phyloP scores from a whole-genome alignment of 306 rosid genomes.

The Prunus dulcis region DNA sequence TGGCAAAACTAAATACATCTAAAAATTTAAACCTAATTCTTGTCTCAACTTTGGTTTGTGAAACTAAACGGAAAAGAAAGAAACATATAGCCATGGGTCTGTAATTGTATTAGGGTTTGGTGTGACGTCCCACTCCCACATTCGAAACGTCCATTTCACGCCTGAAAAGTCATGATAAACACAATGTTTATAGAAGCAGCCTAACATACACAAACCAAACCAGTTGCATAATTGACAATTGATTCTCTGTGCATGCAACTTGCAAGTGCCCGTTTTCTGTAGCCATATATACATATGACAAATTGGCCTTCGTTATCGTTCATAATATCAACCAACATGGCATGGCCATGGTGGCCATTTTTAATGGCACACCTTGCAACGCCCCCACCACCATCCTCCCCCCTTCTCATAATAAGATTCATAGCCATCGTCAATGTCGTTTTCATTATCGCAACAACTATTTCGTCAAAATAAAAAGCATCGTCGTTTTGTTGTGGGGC shows the following conservation, averaged over 20 bases:
- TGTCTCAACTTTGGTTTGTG: not conserved
- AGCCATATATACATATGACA: constrained; percentile 19
- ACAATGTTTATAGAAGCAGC: not conserved
- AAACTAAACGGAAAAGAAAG: not conserved
- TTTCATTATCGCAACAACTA: constrained; percentile 31
- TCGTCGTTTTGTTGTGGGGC: not conserved
- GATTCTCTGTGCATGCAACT: not conserved
- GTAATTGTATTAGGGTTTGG: not conserved
- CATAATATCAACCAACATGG: constrained; percentile 1
- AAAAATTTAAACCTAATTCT: not conserved
- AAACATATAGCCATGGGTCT: not conserved
- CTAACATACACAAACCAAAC: not conserved
- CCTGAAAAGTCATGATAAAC: not conserved
- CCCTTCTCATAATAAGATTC: not conserved
- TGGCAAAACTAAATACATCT: not conserved
- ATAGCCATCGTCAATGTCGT: constrained; percentile 27
- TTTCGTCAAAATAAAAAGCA: not conserved
- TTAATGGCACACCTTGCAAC: constrained; percentile 20
- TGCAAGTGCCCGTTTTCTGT: constrained; percentile 1
- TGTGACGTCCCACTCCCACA: not conserved
- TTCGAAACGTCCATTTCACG: not conserved
- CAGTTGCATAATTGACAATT: not conserved
- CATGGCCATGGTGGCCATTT: constrained; percentile 27
- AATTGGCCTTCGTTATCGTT: constrained; percentile 10
- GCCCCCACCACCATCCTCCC: constrained; percentile 12